Evolutionary conservation across 495 filamentous ascomycete genomes (phyloP).

Genomic region (Annulohypoxylon bovei): DNA sequence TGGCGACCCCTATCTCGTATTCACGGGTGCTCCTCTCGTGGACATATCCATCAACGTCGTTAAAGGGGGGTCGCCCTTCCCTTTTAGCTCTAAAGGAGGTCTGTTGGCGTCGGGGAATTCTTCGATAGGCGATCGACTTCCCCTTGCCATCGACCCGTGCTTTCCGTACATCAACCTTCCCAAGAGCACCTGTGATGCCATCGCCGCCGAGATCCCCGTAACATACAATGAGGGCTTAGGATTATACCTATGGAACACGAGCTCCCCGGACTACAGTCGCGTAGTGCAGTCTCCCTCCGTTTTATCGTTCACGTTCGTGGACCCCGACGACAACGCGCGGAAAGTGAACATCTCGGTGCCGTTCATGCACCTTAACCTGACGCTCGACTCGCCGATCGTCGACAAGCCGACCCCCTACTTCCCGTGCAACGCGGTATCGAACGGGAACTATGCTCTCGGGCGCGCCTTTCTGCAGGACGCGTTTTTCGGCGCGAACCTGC

Average conservation of each 20-base stretch:
- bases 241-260: slow-evolving; percentile 61
- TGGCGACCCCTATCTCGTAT: slow-evolving; percentile 11
- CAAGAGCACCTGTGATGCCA: slow-evolving; percentile 55
- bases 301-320: slow-evolving; percentile 57
- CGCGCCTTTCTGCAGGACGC: slow-evolving; percentile 64
- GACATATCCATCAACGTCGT: slow-evolving; percentile 32
- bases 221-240: slow-evolving; percentile 46
- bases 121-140: slow-evolving; percentile 16
- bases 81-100: slow-evolving; percentile 21
- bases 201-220: slow-evolving; percentile 56
- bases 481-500: slow-evolving; percentile 60
- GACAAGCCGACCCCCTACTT: slow-evolving; percentile 55
- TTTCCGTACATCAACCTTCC: slow-evolving; percentile 60
- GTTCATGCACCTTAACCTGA: slow-evolving; percentile 60
- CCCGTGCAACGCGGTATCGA: slow-evolving; percentile 52
- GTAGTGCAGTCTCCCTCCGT: slow-evolving; percentile 57
- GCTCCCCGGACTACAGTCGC: slow-evolving; percentile 44
- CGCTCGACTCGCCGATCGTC: slow-evolving; percentile 59
- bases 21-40: slow-evolving; percentile 13
- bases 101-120: slow-evolving; percentile 26
- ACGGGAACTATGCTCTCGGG: slow-evolving; percentile 52
- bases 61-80: slow-evolving; percentile 28
- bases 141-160: slow-evolving; percentile 16
- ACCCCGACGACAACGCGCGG: slow-evolving; percentile 26
- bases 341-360: slow-evolving; percentile 60